Base-by-base conservation (phyloP, 768 basidiomycete species). In the Paxillus involutus region DNA sequence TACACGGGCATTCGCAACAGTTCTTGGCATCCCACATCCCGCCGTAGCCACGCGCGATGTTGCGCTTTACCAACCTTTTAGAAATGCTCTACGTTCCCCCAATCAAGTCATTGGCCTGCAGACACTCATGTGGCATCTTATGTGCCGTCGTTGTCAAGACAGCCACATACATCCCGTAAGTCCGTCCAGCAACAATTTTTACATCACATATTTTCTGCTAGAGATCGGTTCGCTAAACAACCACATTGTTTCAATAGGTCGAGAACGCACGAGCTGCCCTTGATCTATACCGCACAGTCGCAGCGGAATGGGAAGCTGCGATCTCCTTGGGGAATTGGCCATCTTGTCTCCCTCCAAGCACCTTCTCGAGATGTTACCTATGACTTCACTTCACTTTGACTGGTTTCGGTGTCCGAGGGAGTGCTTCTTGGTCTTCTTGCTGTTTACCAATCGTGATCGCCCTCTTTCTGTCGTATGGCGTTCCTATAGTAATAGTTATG, bases 1-100 rank as follows among this genome's bases (percentile, higher is more conserved):
- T 56, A 49, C 58, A 57, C 47, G 35, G 35, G 35, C 39, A 16
- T 58, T 59, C 37, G 56, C 29, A 52, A 43, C 62, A 89, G 89
- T 92, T 16, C 78, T 92, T 49, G 90, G 89, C 16, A 84, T 91
- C 55, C 87, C 89, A 14, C 89, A 91, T 70, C 80, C 85, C 33
- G 89, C 89, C 14, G 85, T 87, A 8, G 76, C 78, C 46, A 92
- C 91, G 12, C 81, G 91, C 47, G 91, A 93, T 64, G 88, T 91
- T 49, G 90, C 84, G 4, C 71, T 93, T 32, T 93, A 90, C 70
- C 65, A 88, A 74, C 90, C 90, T 0, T 92, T 91, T 64, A 80
- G 88, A 63, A 86, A 83, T 52, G 81, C 87, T 2, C 71, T 92
- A 49, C 80, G 82, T 24, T 79, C 80, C 26, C 82, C 83, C 6